These are phyloP conservation scores for Kuraishia ogatae DNA, from an alignment of 805 yeast genomes.

Conservation along the genomic window DNA sequence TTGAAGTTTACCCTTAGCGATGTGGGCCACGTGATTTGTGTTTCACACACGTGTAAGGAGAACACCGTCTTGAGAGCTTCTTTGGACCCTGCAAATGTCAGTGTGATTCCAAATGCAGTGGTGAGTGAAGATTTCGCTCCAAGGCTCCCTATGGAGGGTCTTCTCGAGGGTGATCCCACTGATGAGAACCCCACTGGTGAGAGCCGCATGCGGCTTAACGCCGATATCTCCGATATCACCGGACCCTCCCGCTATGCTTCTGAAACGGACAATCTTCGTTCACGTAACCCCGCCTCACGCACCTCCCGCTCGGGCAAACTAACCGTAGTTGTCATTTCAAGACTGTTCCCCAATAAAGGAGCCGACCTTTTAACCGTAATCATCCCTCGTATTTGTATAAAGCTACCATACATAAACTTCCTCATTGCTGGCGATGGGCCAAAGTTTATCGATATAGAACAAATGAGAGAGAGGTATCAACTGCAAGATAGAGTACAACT, in stretches of 20 bases:
- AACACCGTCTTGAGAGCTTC: conserved; percentile 86
- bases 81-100: conserved; percentile 65
- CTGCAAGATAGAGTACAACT: conserved; percentile 83
- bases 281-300: conserved; percentile 5
- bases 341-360: conserved; percentile 94
- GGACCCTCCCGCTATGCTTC: too few species aligned
- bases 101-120: conserved; percentile 96
- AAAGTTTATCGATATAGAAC: conserved; percentile 85
- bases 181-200: too few species aligned
- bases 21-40: conserved; percentile 92
- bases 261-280: too few species aligned
- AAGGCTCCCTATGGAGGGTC: conserved; percentile 11
- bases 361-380: conserved; percentile 80
- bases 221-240: too few species aligned
- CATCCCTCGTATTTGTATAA: conserved; percentile 72
- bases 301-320: too few species aligned
- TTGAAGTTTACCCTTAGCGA: conserved; percentile 78
- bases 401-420: conserved; percentile 59
- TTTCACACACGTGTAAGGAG: conserved; percentile 93
- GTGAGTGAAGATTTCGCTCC: conserved; percentile 76
- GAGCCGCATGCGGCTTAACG: too few species aligned
- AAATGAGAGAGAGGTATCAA: conserved; percentile 81
- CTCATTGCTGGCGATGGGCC: conserved; percentile 97
- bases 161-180: conserved; percentile 7
- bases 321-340: conserved; percentile 83